Conservation (phyloP, 106 monocot species). For the Alisma plantagoaquatica region DNA sequence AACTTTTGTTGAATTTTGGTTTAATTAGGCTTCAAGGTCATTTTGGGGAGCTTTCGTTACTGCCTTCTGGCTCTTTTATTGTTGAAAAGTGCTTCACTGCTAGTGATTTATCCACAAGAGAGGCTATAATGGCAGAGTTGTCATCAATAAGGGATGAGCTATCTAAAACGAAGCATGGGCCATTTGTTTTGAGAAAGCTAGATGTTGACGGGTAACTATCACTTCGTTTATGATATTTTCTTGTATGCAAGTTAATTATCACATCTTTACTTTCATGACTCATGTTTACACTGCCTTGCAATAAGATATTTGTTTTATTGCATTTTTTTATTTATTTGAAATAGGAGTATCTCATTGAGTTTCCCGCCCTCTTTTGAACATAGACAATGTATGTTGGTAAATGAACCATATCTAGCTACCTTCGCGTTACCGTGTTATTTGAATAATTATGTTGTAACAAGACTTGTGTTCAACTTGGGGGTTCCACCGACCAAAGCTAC, state of each 20-base stretch:
- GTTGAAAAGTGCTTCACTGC: constrained; percentile 88
- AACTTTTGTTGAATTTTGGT: not conserved
- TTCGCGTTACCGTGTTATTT: too few relatives aligned
- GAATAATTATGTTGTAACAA: too few relatives aligned
- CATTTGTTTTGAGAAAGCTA: constrained; percentile 67
- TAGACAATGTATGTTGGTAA: too few relatives aligned
- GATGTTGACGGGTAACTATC: constrained; percentile 68
- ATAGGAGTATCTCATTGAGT: not conserved
- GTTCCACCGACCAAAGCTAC: too few relatives aligned
- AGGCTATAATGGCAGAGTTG: constrained; percentile 65
- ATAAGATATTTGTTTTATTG: not conserved
- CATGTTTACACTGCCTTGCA: not conserved
- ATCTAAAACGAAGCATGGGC: constrained; percentile 81
- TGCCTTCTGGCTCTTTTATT: constrained; percentile 68
- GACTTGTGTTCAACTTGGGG: too few relatives aligned
- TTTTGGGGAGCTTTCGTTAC: constrained; percentile 78
- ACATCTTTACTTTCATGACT: not conserved
- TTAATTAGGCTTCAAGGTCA: constrained; percentile 42
- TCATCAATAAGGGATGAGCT: constrained; percentile 45
- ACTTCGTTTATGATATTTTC: too few relatives aligned
- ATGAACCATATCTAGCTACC: too few relatives aligned
- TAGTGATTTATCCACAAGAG: constrained; percentile 57
- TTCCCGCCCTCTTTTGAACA: not conserved
- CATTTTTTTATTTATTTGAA: not conserved
- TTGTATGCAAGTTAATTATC: too few relatives aligned